Evolutionary conservation across 306 rosid species (phyloP).

Genomic region (Acmispon strigosus): DNA sequence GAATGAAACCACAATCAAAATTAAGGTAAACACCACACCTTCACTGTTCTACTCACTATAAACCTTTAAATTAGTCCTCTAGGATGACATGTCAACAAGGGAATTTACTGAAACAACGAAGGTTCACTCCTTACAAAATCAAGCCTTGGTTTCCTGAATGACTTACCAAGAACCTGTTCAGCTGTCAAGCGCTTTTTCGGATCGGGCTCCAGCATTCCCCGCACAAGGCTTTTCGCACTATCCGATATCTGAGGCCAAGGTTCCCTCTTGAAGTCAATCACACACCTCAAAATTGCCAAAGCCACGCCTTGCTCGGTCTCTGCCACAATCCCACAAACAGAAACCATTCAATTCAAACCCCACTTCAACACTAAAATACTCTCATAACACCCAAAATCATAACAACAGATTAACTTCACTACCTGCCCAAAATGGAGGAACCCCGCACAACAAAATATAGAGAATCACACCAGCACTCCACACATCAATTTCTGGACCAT

Average conservation of each 20-base stretch:
- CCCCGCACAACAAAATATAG: slow-evolving; percentile 69
- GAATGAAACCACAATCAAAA: not conserved
- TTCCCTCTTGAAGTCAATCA: slow-evolving; percentile 82
- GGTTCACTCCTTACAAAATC: not conserved
- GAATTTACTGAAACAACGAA: not conserved
- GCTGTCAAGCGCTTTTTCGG: slow-evolving; percentile 82
- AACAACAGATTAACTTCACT: not conserved
- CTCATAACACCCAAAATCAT: not conserved
- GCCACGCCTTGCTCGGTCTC: slow-evolving; percentile 95
- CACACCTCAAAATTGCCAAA: slow-evolving; percentile 83
- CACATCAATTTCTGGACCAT: slow-evolving; percentile 76
- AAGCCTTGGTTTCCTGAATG: not conserved
- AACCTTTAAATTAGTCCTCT: not conserved
- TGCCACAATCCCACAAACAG: slow-evolving; percentile 21
- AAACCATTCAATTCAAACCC: slow-evolving; percentile 7
- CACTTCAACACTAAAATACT: not conserved
- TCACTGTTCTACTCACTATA: not conserved
- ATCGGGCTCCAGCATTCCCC: slow-evolving; percentile 77
- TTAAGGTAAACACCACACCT: not conserved
- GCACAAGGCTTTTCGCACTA: slow-evolving; percentile 80
- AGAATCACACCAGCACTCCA: slow-evolving; percentile 90
- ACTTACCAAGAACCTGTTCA: slow-evolving; percentile 92
- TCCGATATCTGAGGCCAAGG: slow-evolving; percentile 99
- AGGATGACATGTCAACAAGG: not conserved
- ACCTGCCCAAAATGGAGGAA: slow-evolving; percentile 94